Conservation (phyloP, 2,329 filamentous ascomycete genomes). For the Pseudogymnoascus sp. region DNA sequence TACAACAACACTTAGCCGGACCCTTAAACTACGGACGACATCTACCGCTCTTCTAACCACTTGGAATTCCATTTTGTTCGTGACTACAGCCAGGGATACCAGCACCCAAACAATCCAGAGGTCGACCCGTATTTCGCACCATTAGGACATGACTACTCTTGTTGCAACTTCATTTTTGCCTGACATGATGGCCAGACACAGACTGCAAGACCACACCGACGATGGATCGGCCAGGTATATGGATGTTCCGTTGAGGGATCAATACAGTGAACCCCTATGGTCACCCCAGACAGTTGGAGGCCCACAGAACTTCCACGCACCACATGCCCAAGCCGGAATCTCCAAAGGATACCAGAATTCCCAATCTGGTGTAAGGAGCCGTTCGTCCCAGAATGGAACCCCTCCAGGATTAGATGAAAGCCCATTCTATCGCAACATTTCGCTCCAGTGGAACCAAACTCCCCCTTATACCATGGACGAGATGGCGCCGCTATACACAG, state of each 20-base stretch:
- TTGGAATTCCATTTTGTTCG: conserved; percentile 8
- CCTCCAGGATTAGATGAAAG: conserved; percentile 5
- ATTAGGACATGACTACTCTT: conserved; percentile 6
- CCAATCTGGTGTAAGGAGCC: not conserved
- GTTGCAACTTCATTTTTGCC: conserved; percentile 1
- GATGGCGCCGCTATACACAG: conserved; percentile 26
- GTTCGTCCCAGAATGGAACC: conserved; percentile 1
- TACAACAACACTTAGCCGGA: not conserved
- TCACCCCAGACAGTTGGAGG: conserved; percentile 22
- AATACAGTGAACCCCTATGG: conserved; percentile 9
- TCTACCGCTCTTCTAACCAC: conserved; percentile 6
- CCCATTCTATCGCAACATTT: conserved; percentile 4
- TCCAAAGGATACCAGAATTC: conserved; percentile 16
- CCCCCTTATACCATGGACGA: conserved; percentile 21
- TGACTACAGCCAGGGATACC: conserved; percentile 8
- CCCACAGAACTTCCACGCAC: conserved; percentile 28
- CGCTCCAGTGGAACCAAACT: conserved; percentile 23
- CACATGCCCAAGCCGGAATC: conserved; percentile 25
- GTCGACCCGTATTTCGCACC: not conserved
- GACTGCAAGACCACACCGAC: conserved; percentile 9
- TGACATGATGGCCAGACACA: conserved; percentile 11
- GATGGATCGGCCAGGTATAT: not conserved
- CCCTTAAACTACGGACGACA: conserved; percentile 1
- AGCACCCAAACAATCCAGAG: not conserved
- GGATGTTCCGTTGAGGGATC: not conserved